phyloP scores from a whole-genome alignment of 768 basidiomycete genomes.

The Russula vinacea region DNA sequence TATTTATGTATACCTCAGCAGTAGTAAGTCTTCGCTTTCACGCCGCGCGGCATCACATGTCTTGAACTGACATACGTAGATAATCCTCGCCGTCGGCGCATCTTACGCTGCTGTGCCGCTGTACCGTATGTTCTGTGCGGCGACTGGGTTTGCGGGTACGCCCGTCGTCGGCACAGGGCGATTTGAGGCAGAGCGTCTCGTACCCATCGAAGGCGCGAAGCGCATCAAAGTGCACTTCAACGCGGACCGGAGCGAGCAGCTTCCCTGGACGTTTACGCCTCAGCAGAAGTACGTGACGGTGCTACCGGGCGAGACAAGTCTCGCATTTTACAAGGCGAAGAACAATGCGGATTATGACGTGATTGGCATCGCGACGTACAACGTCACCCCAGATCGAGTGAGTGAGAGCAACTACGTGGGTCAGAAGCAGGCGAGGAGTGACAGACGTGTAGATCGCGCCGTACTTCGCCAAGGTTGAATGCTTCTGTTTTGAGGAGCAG shows the following conservation, averaged over 20 bases:
- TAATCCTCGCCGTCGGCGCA: conserved; percentile 72
- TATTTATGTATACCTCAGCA: conserved; percentile 83
- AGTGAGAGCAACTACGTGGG: conserved; percentile 33
- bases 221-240: conserved; percentile 96
- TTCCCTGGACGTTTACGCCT: conserved; percentile 92
- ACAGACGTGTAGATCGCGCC: conserved; percentile 71
- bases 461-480: conserved; percentile 99
- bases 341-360: conserved; percentile 83
- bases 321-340: conserved; percentile 94
- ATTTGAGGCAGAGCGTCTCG: conserved; percentile 81
- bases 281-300: conserved; percentile 88
- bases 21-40: conserved; percentile 51
- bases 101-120: conserved; percentile 98
- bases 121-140: conserved; percentile 97
- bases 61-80: conserved; percentile 44
- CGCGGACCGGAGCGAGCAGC: conserved; percentile 80
- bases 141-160: conserved; percentile 95
- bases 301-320: conserved; percentile 89
- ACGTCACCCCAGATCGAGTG: conserved; percentile 96
- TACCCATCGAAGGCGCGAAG: conserved; percentile 62
- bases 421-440: background rate
- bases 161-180: conserved; percentile 85
- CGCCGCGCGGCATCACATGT: background rate
- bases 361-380: conserved; percentile 98
- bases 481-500: conserved; percentile 99